Base-by-base conservation (phyloP, 2,329 filamentous ascomycete genomes). In the Huntiella bhutanensis region DNA sequence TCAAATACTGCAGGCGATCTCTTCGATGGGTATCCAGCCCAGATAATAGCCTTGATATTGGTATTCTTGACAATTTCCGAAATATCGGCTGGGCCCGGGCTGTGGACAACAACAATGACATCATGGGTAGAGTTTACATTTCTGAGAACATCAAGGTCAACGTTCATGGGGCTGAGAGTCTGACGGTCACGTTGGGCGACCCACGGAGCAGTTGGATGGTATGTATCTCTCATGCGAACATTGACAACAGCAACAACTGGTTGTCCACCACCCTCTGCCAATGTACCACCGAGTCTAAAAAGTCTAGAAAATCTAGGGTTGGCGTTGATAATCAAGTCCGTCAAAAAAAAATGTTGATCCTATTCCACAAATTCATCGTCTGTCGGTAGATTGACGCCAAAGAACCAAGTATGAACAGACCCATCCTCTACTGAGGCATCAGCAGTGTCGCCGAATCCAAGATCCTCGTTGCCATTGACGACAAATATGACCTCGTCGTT, bases 21-120 rank as follows among this genome's bases (percentile, higher is more conserved):
- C 55, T 88, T 83, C n/a, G 84, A 83, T 50, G 82, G 81, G 55
- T 86, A 88, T 82, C 82, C 91, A 6, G 81, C 81, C 55, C 88
- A 80, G 1, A 86, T 57, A 1, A 87, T 64, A 2, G 77, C 73
- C 46, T 51, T 51, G 43, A 51, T 46, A 2, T 69, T 71, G 56
- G 80, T 74, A n/a, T 81, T 64, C 33, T 68, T 60, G 15, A 64
- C 57, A 1, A 73, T 65, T 77, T 78, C 82, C 1, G 79, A 78
- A 77, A 84, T 79, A 46, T 70, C 67, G 16, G 82, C 70, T 0
- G 82, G 82, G 0, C 82, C 84, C 33, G 82, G 82, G 0, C 80
- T 83, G 54, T 87, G 82, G 28, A 19, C 38, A 17, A 40, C 38
- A n/a, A 19, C 19, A 40, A 17, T 19, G 4, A 28, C 13, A 15